phyloP scores from a whole-genome alignment of 1,284 basidiomycete genomes.

The Naganishia albida region DNA sequence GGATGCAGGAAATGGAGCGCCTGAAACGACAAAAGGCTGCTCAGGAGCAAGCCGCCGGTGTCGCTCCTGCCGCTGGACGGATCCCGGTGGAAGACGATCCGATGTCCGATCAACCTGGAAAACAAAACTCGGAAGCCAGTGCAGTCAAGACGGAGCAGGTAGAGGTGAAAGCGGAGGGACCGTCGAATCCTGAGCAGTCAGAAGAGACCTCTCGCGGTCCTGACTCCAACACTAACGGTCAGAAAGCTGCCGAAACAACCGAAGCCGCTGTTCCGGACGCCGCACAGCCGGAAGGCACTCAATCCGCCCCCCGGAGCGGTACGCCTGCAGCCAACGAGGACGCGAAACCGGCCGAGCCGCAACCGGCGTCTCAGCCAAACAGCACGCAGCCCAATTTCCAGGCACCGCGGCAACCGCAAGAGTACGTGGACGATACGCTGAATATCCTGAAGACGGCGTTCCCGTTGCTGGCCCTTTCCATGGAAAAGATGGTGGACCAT shows the following conservation, averaged over 20 bases:
- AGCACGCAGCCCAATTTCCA: conserved; percentile 20
- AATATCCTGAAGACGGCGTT: conserved; percentile 95
- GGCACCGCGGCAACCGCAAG: conserved; percentile 73
- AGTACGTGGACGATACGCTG: conserved; percentile 91
- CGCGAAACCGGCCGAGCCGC: conserved; percentile 3
- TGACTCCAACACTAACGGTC: conserved; percentile 41
- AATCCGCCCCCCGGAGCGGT: conserved; percentile 2
- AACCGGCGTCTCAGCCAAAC: conserved; percentile 2
- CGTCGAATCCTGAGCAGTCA: conserved; percentile 29
- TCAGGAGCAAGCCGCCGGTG: conserved; percentile 56
- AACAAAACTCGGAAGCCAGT: conserved; percentile 37
- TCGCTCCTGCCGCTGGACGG: conserved; percentile 50
- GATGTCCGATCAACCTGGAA: conserved; percentile 34
- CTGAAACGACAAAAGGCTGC: conserved; percentile 37
- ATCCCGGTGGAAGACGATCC: conserved; percentile 30
- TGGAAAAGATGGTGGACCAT: conserved; percentile 98
- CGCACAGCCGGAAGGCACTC: conserved; percentile 34
- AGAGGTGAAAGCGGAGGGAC: conserved; percentile 31
- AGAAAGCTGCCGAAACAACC: conserved; percentile 35
- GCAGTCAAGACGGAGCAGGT: conserved; percentile 28
- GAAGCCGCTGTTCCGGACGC: neutral
- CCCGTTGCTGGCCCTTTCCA: conserved; percentile 87
- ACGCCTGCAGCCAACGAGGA: conserved; percentile 22
- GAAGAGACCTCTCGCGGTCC: conserved; percentile 34
- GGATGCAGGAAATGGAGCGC: conserved; percentile 32